Evolutionary conservation across 2,329 filamentous ascomycete genomes (phyloP).

Genomic region (Sporothrix schenckii): DNA sequence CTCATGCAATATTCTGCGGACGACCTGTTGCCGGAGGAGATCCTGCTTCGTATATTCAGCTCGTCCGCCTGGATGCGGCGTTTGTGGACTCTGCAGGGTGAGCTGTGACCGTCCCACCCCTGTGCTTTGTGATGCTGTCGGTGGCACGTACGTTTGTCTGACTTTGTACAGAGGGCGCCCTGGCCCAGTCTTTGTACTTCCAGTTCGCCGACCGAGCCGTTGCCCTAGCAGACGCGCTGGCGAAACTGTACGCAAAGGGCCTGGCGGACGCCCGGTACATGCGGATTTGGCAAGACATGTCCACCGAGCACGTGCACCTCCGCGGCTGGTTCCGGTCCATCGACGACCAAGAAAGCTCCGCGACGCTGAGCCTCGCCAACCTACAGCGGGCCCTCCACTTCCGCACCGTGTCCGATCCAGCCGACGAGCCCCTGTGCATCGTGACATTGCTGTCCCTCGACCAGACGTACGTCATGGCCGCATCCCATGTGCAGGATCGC

Average conservation of each 20-base stretch:
- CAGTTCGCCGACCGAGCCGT: slow-evolving; percentile 24
- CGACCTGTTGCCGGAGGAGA: neutral
- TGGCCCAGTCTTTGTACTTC: slow-evolving; percentile 28
- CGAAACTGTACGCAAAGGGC: slow-evolving; percentile 11
- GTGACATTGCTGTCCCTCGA: slow-evolving; percentile 20
- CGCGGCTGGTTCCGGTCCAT: slow-evolving; percentile 18
- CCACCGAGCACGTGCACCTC: slow-evolving; percentile 17
- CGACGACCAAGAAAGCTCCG: neutral
- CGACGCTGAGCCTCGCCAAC: neutral
- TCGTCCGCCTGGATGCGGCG: slow-evolving; percentile 22
- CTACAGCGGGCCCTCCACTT: slow-evolving; percentile 27
- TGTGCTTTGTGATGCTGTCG: neutral
- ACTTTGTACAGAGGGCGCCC: slow-evolving; percentile 18
- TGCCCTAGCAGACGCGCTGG: neutral
- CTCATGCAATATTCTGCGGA: slow-evolving; percentile 38
- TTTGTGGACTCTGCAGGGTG: slow-evolving; percentile 19
- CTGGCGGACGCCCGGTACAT: slow-evolving; percentile 17
- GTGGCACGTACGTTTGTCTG: neutral
- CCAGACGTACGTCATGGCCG: neutral
- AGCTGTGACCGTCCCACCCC: too few species aligned
- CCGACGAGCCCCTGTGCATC: slow-evolving; percentile 28
- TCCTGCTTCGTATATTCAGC: slow-evolving; percentile 25
- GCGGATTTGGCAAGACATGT: slow-evolving; percentile 25
- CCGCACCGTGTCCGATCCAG: slow-evolving; percentile 24
- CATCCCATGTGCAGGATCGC: slow-evolving; percentile 4